phyloP scores from a whole-genome alignment of 1,139 yeast genomes.

The Taphrina wiesneri region DNA sequence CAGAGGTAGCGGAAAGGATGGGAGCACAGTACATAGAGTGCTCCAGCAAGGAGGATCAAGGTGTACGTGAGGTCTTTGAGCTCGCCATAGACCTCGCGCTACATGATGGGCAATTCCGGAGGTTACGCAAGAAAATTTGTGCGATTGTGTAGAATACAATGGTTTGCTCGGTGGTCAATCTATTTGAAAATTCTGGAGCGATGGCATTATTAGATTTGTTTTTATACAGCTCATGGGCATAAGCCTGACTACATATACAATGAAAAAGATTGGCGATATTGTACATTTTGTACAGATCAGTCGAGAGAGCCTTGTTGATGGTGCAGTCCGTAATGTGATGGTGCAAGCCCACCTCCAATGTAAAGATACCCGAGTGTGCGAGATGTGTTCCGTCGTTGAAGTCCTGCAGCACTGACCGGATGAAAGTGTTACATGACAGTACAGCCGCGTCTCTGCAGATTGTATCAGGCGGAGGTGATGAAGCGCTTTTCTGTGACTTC shows the following conservation, averaged over 20 bases:
- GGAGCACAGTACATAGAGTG: conserved; percentile 81
- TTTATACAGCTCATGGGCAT: background rate
- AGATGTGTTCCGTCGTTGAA: background rate
- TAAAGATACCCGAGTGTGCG: too few species aligned
- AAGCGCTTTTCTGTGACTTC: too few species aligned
- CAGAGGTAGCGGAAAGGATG: conserved; percentile 58
- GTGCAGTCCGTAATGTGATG: too few species aligned
- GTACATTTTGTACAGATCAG: background rate
- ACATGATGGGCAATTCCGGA: conserved; percentile 27
- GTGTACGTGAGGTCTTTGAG: conserved; percentile 68
- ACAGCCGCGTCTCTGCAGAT: too few species aligned
- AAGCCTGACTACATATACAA: background rate
- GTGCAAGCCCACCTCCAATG: too few species aligned
- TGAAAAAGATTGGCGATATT: background rate
- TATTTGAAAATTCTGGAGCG: background rate
- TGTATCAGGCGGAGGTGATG: too few species aligned
- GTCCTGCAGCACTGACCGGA: too few species aligned
- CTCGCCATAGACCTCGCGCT: conserved; percentile 36
- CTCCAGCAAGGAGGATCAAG: conserved; percentile 69
- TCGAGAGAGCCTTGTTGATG: too few species aligned
- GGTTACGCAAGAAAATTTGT: conserved; percentile 27
- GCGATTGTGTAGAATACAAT: background rate
- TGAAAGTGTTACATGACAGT: too few species aligned
- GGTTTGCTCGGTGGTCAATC: background rate
- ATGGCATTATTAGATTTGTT: background rate